A percentile compares a stretch with the other conserved stretches of the same genome.
Evolutionary conservation across 1,139 yeast species (phyloP).

Genomic region (Taphrina flavorubra): DNA sequence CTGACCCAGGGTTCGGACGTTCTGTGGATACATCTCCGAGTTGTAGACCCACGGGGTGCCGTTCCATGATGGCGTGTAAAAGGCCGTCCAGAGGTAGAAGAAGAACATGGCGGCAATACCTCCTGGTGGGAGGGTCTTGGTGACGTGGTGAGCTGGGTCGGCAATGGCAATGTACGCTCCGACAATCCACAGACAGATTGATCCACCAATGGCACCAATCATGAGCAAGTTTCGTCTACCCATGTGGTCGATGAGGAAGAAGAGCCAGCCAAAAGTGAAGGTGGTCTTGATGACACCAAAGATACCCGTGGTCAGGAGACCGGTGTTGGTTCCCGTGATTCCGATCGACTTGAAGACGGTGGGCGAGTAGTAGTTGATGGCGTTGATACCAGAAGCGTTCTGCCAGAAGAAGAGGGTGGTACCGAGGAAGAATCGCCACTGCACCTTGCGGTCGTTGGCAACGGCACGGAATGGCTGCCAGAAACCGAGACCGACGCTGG

Average conservation of each 20-base stretch:
- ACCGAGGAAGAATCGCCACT: constrained; percentile 42
- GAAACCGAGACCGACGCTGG: neutral
- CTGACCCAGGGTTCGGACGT: constrained; percentile 44
- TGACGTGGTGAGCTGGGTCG: constrained; percentile 50
- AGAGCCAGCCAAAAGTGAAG: constrained; percentile 57
- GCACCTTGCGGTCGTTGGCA: constrained; percentile 39
- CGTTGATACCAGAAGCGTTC: constrained; percentile 50
- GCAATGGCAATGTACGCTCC: constrained; percentile 59
- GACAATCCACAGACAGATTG: constrained; percentile 59
- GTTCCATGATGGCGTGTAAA: constrained; percentile 42
- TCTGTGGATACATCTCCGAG: constrained; percentile 44
- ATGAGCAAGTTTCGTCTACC: constrained; percentile 60
- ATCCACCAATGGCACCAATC: constrained; percentile 56
- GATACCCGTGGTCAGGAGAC: constrained; percentile 64
- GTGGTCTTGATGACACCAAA: constrained; percentile 62
- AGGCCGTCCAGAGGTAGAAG: constrained; percentile 44
- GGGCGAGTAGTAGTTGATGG: constrained; percentile 49
- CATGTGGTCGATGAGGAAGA: constrained; percentile 57
- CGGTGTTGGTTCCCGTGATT: constrained; percentile 54
- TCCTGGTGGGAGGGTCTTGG: constrained; percentile 40
- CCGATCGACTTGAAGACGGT: constrained; percentile 47
- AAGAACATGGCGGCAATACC: constrained; percentile 44
- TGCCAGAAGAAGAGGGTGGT: constrained; percentile 48
- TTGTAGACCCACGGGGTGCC: constrained; percentile 45
- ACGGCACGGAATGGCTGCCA: constrained; percentile 10